Evolutionary conservation across 2,329 filamentous ascomycete species (phyloP).

Genomic region (Verticillium klebahnii): DNA sequence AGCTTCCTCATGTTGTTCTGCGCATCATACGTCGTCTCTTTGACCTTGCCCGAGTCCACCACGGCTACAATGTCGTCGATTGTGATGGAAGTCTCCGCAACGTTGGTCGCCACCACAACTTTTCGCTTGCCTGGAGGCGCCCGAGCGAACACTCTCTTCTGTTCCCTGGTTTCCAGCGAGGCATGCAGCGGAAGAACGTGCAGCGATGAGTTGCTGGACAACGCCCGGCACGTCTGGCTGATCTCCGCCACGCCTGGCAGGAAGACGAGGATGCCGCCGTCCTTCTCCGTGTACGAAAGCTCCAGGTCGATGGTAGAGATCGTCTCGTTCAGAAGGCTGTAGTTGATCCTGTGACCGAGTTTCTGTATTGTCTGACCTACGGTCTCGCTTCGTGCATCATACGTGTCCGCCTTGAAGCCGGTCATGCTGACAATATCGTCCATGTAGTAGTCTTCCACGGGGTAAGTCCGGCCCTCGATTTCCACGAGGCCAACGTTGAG

Average conservation of each 20-base stretch:
- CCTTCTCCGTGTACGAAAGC: conserved; percentile 57
- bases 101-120: conserved; percentile 91
- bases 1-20: conserved; percentile 91
- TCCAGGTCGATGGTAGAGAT: conserved; percentile 78
- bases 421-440: conserved; percentile 83
- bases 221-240: conserved; percentile 66
- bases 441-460: conserved; percentile 84
- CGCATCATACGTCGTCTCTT: conserved; percentile 92
- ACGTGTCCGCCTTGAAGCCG: conserved; percentile 53
- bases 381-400: conserved; percentile 45
- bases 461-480: conserved; percentile 84
- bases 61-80: conserved; percentile 97
- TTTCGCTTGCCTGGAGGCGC: conserved; percentile 80
- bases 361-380: conserved; percentile 68
- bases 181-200: conserved; percentile 88
- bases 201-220: conserved; percentile 58
- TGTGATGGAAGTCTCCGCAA: conserved; percentile 96
- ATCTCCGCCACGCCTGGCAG: conserved; percentile 91
- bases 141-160: conserved; percentile 76
- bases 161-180: conserved; percentile 82
- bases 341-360: conserved; percentile 83
- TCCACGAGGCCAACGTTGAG: conserved; percentile 73
- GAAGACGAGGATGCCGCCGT: conserved; percentile 93
- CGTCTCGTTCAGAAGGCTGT: conserved; percentile 75
- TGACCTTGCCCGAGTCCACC: conserved; percentile 91